Percentiles rank a stretch among this genome's conserved stretches.
These are phyloP conservation scores for Myxozyma mucilagina DNA, from an alignment of 805 yeast genomes.

Conservation along the genomic window DNA sequence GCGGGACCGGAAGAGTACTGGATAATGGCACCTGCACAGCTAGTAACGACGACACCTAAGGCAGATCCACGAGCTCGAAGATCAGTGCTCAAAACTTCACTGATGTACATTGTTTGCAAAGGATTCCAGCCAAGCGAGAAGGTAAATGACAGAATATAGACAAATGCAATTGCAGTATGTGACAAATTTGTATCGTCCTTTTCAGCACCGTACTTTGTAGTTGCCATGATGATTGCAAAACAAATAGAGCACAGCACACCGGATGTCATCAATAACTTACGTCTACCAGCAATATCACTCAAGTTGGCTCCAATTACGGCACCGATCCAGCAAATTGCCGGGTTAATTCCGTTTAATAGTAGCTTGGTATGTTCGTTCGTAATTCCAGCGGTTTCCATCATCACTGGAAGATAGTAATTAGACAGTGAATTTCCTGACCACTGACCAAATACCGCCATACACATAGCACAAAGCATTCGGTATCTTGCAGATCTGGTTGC, in stretches of 20 bases:
- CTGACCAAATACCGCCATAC: constrained; percentile 47
- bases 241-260: constrained; percentile 40
- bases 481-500: constrained; percentile 45
- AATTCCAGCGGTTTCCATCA: constrained; percentile 55
- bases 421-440: constrained; percentile 41
- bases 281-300: constrained; percentile 15
- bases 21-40: constrained; percentile 35
- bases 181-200: constrained; percentile 36
- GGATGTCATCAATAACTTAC: constrained; percentile 36
- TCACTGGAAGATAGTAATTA: constrained; percentile 53
- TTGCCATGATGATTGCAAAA: constrained; percentile 46
- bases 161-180: constrained; percentile 11
- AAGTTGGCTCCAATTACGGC: constrained; percentile 14
- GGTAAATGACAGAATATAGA: constrained; percentile 12
- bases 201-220: constrained; percentile 49
- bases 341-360: constrained; percentile 53
- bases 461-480: constrained; percentile 43
- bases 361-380: constrained; percentile 50
- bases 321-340: constrained; percentile 43
- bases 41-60: constrained; percentile 26
- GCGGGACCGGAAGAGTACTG: constrained; percentile 46
- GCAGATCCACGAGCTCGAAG: constrained; percentile 48
- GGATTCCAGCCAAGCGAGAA: constrained; percentile 26
- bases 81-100: constrained; percentile 34
- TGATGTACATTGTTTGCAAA: constrained; percentile 32